phyloP scores from a whole-genome alignment of 208 protist species.

The Herpetomonas tarakana region DNA sequence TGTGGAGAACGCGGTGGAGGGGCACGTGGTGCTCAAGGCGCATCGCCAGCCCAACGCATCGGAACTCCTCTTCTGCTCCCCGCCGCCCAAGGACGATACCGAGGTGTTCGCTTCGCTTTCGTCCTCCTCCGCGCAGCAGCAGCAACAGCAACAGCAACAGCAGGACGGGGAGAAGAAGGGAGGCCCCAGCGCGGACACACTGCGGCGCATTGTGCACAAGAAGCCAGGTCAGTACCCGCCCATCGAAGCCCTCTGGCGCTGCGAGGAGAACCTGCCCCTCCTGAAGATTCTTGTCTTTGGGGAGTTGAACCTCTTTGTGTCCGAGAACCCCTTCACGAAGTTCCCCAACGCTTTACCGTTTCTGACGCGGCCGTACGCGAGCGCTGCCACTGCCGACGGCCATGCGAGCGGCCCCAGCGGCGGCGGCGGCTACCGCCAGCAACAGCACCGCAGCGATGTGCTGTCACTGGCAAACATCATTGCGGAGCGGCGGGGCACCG shows the following conservation, averaged over 20 bases:
- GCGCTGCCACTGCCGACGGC: background rate
- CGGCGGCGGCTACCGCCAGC: conserved; percentile 8
- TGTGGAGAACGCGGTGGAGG: conserved; percentile 82
- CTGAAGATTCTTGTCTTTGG: conserved; percentile 82
- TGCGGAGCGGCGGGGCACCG: conserved; percentile 56
- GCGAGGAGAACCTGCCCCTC: conserved; percentile 72
- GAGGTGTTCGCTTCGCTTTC: conserved; percentile 32
- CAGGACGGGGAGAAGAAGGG: background rate
- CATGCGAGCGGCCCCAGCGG: background rate
- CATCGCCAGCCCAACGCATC: conserved; percentile 54
- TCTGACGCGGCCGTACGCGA: conserved; percentile 58
- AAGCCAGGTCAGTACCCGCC: conserved; percentile 53
- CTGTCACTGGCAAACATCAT: conserved; percentile 67
- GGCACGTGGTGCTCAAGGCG: conserved; percentile 83
- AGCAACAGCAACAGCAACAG: background rate
- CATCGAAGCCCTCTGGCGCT: conserved; percentile 70
- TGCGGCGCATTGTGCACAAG: background rate
- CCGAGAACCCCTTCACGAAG: conserved; percentile 78
- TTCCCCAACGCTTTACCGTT: conserved; percentile 68
- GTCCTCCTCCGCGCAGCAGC: background rate
- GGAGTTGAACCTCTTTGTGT: conserved; percentile 83
- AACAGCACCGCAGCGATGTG: conserved; percentile 20
- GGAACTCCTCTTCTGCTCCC: conserved; percentile 73
- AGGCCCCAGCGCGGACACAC: background rate
- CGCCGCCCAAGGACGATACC: conserved; percentile 72